These are phyloP conservation scores for Nemania diffusa DNA, from an alignment of 2,329 filamentous ascomycete species.

Conservation along the genomic window DNA sequence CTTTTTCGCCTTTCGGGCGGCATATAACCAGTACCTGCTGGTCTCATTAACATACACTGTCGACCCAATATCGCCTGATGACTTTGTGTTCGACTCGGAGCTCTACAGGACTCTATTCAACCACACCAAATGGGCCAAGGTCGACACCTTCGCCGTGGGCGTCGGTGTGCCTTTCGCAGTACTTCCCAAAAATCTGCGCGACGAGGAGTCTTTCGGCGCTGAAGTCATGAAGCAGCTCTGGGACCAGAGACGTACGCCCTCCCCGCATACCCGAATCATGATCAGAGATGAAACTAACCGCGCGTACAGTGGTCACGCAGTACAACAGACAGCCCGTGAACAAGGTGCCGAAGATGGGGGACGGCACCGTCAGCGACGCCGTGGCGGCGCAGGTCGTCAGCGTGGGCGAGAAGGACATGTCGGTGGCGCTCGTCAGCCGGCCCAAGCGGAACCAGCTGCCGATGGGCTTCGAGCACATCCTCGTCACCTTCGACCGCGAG, in stretches of 20 bases:
- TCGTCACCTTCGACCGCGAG: constrained; percentile 29
- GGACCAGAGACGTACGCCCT: constrained; percentile 37
- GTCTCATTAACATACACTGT: constrained; percentile 34
- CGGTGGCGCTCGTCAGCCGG: constrained; percentile 36
- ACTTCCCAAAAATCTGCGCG: constrained; percentile 22
- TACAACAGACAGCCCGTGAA: constrained; percentile 24
- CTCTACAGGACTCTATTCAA: constrained; percentile 36
- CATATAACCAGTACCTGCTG: constrained; percentile 35
- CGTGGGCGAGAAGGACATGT: constrained; percentile 37
- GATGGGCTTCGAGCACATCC: constrained; percentile 35
- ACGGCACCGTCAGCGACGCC: constrained; percentile 29
- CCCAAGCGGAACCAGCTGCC: constrained; percentile 34
- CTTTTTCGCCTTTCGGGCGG: constrained; percentile 26
- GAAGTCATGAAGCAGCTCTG: constrained; percentile 39
- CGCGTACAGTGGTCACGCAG: constrained; percentile 33
- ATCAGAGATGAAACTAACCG: constrained; percentile 6
- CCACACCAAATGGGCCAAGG: constrained; percentile 34
- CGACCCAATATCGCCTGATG: constrained; percentile 33
- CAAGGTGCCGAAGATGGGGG: constrained; percentile 31
- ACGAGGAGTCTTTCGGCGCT: constrained; percentile 31
- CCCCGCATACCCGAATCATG: neutral
- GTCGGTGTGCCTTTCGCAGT: constrained; percentile 29
- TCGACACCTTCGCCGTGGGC: constrained; percentile 36
- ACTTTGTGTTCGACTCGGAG: constrained; percentile 36
- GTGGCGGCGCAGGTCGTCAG: constrained; percentile 36